Evolutionary conservation across 225 moss, liverwort and hornwort species (phyloP).

Genomic region (Pleurozium schreberi): DNA sequence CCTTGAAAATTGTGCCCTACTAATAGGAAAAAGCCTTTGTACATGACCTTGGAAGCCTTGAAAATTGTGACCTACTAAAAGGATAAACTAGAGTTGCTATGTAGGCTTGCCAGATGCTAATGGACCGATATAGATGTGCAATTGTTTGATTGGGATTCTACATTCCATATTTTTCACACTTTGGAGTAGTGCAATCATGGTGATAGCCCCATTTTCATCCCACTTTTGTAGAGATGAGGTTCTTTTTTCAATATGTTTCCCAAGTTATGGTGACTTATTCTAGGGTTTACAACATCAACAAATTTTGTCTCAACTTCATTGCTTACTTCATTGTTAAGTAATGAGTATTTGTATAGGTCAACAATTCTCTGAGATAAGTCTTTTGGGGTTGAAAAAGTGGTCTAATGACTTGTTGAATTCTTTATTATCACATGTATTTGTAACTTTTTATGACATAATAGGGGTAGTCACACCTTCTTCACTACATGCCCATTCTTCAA

Average conservation of each 20-base stretch:
- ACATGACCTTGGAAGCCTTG: too few species aligned
- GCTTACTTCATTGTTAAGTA: not conserved
- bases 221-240: not conserved
- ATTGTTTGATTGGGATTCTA: not conserved
- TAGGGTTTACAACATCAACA: too few species aligned
- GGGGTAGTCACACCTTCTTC: too few species aligned
- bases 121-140: not conserved
- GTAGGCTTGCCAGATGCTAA: not conserved
- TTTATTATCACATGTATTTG: not conserved
- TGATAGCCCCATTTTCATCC: not conserved
- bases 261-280: not conserved
- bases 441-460: not conserved
- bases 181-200: not conserved
- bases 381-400: not conserved
- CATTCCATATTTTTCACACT: not conserved
- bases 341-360: accelerated
- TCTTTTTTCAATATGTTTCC: not conserved
- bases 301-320: not conserved
- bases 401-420: not conserved
- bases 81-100: not conserved
- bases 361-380: not conserved
- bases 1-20: too few species aligned
- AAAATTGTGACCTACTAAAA: accelerated
- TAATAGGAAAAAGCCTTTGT: too few species aligned
- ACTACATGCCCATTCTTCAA: too few species aligned